Conservation (phyloP, 2,329 filamentous ascomycete species). For the Xylariaceae sp. region DNA sequence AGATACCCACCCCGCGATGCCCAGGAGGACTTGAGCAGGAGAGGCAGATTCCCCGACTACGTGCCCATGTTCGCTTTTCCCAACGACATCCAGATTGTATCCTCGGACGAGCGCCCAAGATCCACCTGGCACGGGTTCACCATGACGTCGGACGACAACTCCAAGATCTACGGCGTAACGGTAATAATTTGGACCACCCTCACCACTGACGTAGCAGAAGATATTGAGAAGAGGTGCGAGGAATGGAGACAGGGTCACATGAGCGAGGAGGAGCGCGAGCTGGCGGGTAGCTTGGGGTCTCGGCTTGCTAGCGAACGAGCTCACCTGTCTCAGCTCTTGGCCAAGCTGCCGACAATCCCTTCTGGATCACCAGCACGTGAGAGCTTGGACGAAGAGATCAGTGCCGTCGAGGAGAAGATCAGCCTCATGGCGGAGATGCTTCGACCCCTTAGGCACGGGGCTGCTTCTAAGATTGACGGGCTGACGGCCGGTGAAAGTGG, state of each 20-base stretch:
- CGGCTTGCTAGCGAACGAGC: constrained; percentile 84
- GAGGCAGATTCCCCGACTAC: constrained; percentile 91
- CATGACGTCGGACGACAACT: constrained; percentile 92
- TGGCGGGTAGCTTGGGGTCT: constrained; percentile 88
- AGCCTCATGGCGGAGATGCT: constrained; percentile 94
- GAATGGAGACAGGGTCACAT: constrained; percentile 83
- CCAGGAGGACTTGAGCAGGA: constrained; percentile 72
- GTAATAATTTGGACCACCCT: constrained; percentile 91
- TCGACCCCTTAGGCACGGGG: constrained; percentile 86
- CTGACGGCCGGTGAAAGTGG: constrained; percentile 93
- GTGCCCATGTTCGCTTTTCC: constrained; percentile 99
- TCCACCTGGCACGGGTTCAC: constrained; percentile 99
- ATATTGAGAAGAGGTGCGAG: constrained; percentile 79
- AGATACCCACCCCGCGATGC: constrained; percentile 85
- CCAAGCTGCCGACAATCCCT: constrained; percentile 73
- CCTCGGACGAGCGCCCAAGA: constrained; percentile 85
- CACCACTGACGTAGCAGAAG: constrained; percentile 75
- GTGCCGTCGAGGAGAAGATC: constrained; percentile 95
- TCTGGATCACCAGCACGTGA: constrained; percentile 83
- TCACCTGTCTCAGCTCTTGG: constrained; percentile 82
- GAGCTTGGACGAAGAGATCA: constrained; percentile 87
- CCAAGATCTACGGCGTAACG: constrained; percentile 87
- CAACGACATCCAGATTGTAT: constrained; percentile 95
- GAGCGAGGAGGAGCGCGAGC: constrained; percentile 84
- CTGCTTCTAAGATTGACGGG: constrained; percentile 95